Evolutionary conservation across 78 protist genomes (phyloP).

Genomic region (Dictyostelium purpureum): DNA sequence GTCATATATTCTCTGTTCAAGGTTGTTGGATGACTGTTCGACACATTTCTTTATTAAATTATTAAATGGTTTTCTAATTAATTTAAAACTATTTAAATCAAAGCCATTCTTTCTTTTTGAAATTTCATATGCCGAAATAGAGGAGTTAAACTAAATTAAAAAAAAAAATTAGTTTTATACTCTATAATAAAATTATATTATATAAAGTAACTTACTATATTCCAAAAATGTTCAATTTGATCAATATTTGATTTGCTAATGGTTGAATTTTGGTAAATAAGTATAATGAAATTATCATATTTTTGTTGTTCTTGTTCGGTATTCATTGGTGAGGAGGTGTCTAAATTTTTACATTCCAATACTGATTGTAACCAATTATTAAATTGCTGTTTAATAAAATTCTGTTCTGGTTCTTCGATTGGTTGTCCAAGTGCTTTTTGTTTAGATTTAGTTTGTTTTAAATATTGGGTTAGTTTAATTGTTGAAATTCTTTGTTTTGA

Average conservation of each 20-base stretch:
- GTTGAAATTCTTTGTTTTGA: constrained; percentile 7
- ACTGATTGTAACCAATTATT: neutral
- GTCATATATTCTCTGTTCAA: neutral
- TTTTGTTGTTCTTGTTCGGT: neutral
- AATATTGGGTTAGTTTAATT: too few species aligned
- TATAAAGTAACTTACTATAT: neutral
- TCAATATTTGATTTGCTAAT: neutral
- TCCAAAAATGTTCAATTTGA: neutral
- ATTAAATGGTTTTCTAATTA: neutral
- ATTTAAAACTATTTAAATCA: neutral
- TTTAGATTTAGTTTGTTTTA: too few species aligned
- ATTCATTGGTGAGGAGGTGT: neutral
- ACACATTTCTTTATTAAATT: neutral
- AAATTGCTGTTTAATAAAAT: too few species aligned
- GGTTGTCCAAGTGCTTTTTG: too few species aligned
- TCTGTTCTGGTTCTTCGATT: too few species aligned
- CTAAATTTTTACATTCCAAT: neutral
- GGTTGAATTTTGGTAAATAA: neutral
- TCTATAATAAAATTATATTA: neutral
- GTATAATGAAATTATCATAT: neutral
- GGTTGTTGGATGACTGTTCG: neutral
- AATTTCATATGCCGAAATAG: neutral
- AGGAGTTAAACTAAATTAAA: neutral
- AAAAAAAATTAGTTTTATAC: neutral
- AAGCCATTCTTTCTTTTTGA: neutral